Conservation (phyloP, 352 stramenopile genomes). For the Phytophthora kernoviae region DNA sequence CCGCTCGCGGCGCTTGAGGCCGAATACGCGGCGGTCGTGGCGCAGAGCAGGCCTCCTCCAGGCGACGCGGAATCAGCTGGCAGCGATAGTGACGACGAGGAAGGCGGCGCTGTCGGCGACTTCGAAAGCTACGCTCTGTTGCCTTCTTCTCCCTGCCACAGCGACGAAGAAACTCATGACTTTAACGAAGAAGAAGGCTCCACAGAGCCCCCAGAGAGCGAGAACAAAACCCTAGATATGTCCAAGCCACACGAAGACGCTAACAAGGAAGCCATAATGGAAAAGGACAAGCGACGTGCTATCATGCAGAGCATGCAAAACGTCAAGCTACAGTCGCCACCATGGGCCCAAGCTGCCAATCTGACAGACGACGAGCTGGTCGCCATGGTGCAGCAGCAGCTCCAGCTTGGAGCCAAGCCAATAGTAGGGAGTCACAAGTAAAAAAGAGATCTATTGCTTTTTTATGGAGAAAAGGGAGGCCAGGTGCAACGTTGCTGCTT, state of each 20-base stretch:
- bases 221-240: not conserved
- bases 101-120: slow-evolving; percentile 28
- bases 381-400: slow-evolving; percentile 49
- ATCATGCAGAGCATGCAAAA: slow-evolving; percentile 69
- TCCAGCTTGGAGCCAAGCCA: slow-evolving; percentile 16
- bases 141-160: slow-evolving; percentile 36
- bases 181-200: slow-evolving; percentile 3
- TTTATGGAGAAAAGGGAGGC: not conserved
- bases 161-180: slow-evolving; percentile 17
- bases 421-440: not conserved
- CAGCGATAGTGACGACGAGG: slow-evolving; percentile 24
- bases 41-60: slow-evolving; percentile 29
- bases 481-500: too few species aligned
- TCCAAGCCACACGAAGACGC: slow-evolving; percentile 10
- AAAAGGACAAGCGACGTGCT: slow-evolving; percentile 32
- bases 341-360: slow-evolving; percentile 43
- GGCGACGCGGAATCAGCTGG: slow-evolving; percentile 16
- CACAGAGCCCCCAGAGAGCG: not conserved
- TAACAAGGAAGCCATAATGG: slow-evolving; percentile 10
- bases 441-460: slow-evolving; percentile 11
- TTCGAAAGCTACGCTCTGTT: slow-evolving; percentile 36
- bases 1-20: slow-evolving; percentile 59
- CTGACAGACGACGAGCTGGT: slow-evolving; percentile 66
- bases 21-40: slow-evolving; percentile 67
- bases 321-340: slow-evolving; percentile 48